phyloP scores from a whole-genome alignment of 106 monocot species.

The Hemerocallis citrina region DNA sequence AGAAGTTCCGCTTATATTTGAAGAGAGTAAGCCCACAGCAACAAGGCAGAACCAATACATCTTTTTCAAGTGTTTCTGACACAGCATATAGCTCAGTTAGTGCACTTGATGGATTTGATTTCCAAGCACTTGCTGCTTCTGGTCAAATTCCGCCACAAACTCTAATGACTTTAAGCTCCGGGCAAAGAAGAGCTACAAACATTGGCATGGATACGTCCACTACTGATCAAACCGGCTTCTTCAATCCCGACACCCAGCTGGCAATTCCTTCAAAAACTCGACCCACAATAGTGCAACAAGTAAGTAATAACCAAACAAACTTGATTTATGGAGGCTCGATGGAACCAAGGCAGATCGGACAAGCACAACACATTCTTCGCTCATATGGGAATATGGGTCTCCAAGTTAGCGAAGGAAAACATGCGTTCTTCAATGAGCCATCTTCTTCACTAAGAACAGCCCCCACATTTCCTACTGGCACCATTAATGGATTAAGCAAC shows the following conservation, averaged over 20 bases:
- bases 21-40: constrained; percentile 15
- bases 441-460: constrained; percentile 6
- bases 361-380: constrained; percentile 12
- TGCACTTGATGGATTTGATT: constrained; percentile 14
- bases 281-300: neutral
- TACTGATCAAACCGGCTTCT: constrained; percentile 12
- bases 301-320: constrained; percentile 9
- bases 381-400: constrained; percentile 4
- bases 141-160: constrained; percentile 10
- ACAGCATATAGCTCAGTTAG: neutral
- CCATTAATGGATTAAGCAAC: neutral
- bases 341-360: neutral
- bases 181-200: constrained; percentile 5
- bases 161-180: constrained; percentile 7
- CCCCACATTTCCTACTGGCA: constrained; percentile 11
- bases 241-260: neutral
- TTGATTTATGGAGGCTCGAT: neutral
- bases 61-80: neutral
- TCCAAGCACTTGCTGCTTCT: constrained; percentile 9
- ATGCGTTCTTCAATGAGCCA: neutral
- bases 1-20: constrained; percentile 31
- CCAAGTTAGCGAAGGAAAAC: constrained; percentile 5
- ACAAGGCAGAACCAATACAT: constrained; percentile 3
- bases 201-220: constrained; percentile 1
- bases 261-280: constrained; percentile 3